Percentiles rank a stretch among this genome's conserved stretches.
Evolutionary conservation across 345 rosid genomes (phyloP).

Genomic region (Trapa bicornis): DNA sequence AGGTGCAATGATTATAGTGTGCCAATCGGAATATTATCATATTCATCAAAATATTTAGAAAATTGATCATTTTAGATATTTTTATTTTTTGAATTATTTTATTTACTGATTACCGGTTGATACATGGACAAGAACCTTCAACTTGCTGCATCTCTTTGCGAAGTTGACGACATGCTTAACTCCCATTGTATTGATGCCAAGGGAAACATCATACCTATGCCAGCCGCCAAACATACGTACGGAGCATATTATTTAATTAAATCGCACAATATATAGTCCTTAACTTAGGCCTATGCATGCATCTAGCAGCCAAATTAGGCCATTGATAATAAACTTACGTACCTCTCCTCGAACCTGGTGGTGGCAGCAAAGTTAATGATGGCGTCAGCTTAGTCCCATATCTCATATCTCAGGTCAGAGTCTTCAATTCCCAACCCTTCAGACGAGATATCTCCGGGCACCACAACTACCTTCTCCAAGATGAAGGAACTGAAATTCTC

Average conservation of each 20-base stretch:
- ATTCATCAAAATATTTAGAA: too few species aligned
- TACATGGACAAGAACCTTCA: conserved; percentile 33
- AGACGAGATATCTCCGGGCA: conserved; percentile 19
- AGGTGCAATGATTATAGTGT: too few species aligned
- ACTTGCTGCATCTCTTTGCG: conserved; percentile 31
- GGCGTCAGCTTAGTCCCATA: conserved; percentile 14
- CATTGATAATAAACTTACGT: too few species aligned
- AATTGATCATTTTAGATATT: too few species aligned
- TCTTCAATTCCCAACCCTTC: conserved; percentile 19
- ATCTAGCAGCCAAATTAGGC: too few species aligned
- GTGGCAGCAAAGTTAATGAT: conserved; percentile 24
- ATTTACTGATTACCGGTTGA: conserved; percentile 71
- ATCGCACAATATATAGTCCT: too few species aligned
- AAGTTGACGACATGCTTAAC: conserved; percentile 34
- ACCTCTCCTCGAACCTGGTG: conserved; percentile 32
- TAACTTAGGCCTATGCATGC: too few species aligned
- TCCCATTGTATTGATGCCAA: conserved; percentile 44
- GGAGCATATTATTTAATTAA: too few species aligned
- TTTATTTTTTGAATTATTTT: too few species aligned
- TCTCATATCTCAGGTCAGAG: conserved; percentile 10
- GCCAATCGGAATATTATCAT: too few species aligned
- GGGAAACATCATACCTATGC: conserved; percentile 55
- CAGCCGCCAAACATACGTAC: too few species aligned
- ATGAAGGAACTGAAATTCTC: conserved; percentile 9
- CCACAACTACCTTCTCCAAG: conserved; percentile 12